These are phyloP conservation scores for Cyberlindnera misumaiensis DNA, from an alignment of 805 yeast species.

Conservation along the genomic window DNA sequence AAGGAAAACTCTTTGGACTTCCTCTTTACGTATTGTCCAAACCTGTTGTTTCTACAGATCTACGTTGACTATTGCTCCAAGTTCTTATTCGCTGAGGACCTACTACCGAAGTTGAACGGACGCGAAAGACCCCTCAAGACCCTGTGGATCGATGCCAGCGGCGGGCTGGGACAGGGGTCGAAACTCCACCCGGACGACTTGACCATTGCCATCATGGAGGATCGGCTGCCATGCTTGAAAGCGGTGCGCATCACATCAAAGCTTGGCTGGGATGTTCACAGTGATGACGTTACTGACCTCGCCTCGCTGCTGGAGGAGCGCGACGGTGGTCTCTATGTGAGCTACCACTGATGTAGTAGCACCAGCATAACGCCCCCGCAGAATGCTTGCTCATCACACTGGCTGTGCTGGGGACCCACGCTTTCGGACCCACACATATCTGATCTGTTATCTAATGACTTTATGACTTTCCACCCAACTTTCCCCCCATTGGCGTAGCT, in stretches of 20 bases:
- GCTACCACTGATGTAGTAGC: slow-evolving; percentile 23
- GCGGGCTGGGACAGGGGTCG: slow-evolving; percentile 75
- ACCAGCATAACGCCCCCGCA: no score
- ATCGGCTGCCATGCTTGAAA: slow-evolving; percentile 60
- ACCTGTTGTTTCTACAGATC: slow-evolving; percentile 52
- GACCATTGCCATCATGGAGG: slow-evolving; percentile 76
- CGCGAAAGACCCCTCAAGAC: slow-evolving; percentile 46
- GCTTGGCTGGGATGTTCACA: slow-evolving; percentile 77
- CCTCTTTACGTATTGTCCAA: slow-evolving; percentile 71
- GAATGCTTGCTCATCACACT: no score
- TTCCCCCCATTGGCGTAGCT: no score
- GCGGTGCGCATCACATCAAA: slow-evolving; percentile 63
- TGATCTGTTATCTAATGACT: no score
- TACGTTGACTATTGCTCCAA: slow-evolving; percentile 70
- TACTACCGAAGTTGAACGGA: slow-evolving; percentile 22
- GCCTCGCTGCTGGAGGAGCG: slow-evolving; percentile 66
- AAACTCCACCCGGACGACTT: slow-evolving; percentile 86
- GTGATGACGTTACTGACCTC: slow-evolving; percentile 56
- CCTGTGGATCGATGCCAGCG: slow-evolving; percentile 74
- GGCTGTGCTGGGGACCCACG: no score
- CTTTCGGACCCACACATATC: no score
- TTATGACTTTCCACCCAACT: no score
- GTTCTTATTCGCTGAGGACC: slow-evolving; percentile 43
- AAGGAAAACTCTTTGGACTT: slow-evolving; percentile 64
- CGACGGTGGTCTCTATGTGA: slow-evolving; percentile 68